Percentiles rank a stretch among this genome's conserved stretches.
Evolutionary conservation across 2,329 filamentous ascomycete species (phyloP).

Genomic region (Ramularia endophylla): DNA sequence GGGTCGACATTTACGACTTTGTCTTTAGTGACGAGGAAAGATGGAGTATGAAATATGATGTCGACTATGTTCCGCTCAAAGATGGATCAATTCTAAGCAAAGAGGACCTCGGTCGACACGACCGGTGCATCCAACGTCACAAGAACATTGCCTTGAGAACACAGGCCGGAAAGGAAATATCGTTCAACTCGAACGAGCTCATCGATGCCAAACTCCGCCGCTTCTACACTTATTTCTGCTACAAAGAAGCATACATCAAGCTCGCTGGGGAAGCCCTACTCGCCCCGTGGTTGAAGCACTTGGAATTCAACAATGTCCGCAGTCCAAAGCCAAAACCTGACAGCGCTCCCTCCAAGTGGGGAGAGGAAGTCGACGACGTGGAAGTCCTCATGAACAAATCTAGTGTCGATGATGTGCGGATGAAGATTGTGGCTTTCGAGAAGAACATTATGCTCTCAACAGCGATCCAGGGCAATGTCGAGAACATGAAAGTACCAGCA

Average conservation of each 20-base stretch:
- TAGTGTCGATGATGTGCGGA: constrained; percentile 46
- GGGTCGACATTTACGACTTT: constrained; percentile 66
- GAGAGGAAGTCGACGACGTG: constrained; percentile 42
- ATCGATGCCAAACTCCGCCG: constrained; percentile 58
- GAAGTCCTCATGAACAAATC: constrained; percentile 46
- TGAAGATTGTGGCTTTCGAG: constrained; percentile 55
- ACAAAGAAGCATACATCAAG: constrained; percentile 78
- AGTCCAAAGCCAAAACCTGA: constrained; percentile 47
- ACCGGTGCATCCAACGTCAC: constrained; percentile 37
- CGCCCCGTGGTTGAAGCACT: constrained; percentile 63
- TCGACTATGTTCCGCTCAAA: constrained; percentile 39
- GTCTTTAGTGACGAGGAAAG: constrained; percentile 61
- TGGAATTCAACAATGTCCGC: constrained; percentile 62
- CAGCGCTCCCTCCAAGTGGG: constrained; percentile 41
- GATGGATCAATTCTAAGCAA: constrained; percentile 38
- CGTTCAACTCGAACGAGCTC: constrained; percentile 40
- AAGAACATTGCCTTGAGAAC: constrained; percentile 35
- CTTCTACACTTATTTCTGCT: constrained; percentile 74
- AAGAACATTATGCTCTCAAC: constrained; percentile 54
- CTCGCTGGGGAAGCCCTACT: constrained; percentile 73
- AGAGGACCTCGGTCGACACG: constrained; percentile 38
- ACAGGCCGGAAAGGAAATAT: constrained; percentile 30
- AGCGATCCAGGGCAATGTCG: constrained; percentile 38
- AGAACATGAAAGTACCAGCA: constrained; percentile 26
- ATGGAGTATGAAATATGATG: constrained; percentile 54